Percentiles rank a stretch among this genome's conserved stretches.
Evolutionary conservation across 306 rosid species (phyloP).

Genomic region (Vigna angularis): DNA sequence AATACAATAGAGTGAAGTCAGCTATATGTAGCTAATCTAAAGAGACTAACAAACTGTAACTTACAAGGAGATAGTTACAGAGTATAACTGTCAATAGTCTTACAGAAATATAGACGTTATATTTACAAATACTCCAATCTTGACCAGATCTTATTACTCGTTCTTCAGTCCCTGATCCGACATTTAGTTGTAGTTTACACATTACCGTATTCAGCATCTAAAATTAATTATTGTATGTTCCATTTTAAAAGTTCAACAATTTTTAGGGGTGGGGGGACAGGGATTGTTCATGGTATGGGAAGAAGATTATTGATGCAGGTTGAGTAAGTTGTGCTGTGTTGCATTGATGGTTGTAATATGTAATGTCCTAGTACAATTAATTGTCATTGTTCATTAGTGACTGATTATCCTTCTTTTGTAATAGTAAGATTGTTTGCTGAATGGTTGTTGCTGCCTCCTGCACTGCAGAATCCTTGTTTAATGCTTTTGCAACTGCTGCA

Average conservation of each 20-base stretch:
- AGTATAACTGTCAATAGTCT: no score
- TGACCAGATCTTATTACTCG: background rate
- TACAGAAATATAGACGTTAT: no score
- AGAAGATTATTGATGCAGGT: background rate
- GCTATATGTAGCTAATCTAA: no score
- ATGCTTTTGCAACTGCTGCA: conserved; percentile 98
- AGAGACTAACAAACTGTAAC: no score
- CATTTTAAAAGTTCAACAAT: background rate
- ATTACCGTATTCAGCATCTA: background rate
- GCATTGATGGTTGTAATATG: conserved; percentile 9
- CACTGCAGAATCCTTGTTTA: conserved; percentile 87
- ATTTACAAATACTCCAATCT: no score
- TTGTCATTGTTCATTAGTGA: conserved; percentile 27
- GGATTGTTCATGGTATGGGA: background rate
- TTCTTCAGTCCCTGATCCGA: conserved; percentile 1
- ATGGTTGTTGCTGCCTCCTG: conserved; percentile 36
- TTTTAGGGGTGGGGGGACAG: background rate
- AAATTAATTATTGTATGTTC: background rate
- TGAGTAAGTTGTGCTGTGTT: conserved; percentile 2
- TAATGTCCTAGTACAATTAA: background rate
- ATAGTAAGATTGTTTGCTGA: conserved; percentile 34
- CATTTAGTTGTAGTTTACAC: conserved; percentile 1
- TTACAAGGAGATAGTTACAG: no score
- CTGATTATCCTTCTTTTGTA: conserved; percentile 28
- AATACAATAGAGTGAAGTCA: no score